Percentiles rank a stretch among this genome's conserved stretches.
Conservation (phyloP, 2,329 filamentous ascomycete species). For the Setomelanomma holmii region DNA sequence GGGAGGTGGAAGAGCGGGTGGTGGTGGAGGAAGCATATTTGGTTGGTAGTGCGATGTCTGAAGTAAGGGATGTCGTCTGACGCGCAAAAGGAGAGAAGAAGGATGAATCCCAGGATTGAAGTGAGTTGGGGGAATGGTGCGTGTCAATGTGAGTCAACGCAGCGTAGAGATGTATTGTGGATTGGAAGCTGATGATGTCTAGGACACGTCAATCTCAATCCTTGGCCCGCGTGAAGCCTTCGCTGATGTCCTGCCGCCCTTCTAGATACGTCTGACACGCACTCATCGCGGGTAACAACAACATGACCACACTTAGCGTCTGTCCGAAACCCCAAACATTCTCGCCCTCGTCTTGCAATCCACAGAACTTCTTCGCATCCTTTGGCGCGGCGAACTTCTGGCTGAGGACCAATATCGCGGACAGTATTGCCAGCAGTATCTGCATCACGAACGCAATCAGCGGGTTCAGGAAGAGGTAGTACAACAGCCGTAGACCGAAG, state of each 20-base stretch:
- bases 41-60: constrained; percentile 41
- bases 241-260: constrained; percentile 31
- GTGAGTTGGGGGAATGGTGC: no score
- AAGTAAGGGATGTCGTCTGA: constrained; percentile 15
- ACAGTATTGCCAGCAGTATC: constrained; percentile 32
- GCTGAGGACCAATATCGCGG: constrained; percentile 29
- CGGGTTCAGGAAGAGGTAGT: constrained; percentile 36
- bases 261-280: constrained; percentile 38
- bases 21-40: constrained; percentile 54
- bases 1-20: constrained; percentile 53
- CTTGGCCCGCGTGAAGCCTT: constrained; percentile 1
- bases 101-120: no score
- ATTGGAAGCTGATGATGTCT: no score
- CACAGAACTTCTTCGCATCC: constrained; percentile 26
- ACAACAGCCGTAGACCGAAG: constrained; percentile 22
- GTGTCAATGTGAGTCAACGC: no score
- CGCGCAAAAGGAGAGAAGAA: neutral
- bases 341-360: constrained; percentile 31
- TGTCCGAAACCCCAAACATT: constrained; percentile 42
- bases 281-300: constrained; percentile 34
- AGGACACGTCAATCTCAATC: no score
- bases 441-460: constrained; percentile 36
- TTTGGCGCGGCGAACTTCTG: constrained; percentile 37
- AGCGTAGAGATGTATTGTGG: no score
- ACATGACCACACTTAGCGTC: constrained; percentile 40